Base-by-base conservation (phyloP, 2,329 filamentous ascomycete genomes). In the Fusarium dimerum region DNA sequence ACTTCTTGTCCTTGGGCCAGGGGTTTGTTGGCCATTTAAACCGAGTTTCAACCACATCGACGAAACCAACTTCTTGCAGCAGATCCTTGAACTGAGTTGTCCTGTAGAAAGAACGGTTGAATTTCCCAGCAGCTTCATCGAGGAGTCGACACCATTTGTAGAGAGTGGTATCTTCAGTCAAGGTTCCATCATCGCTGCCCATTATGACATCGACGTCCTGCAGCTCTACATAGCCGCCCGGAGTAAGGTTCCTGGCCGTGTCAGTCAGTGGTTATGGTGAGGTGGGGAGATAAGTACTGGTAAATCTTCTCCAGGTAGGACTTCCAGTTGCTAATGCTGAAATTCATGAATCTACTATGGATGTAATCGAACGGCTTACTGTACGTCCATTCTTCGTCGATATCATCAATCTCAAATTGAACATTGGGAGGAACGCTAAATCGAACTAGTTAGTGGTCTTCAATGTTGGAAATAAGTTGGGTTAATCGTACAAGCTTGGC, bases 301-400 rank as follows among this genome's bases (percentile, higher is more conserved):
- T 45, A 54, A 1, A 51, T 54, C 13, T 52, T 50, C 1, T 18
- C 32, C 1, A 57, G 43, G 15, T 57, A 57, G 2, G 32, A 30
- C 0, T 51, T 47, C 54, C 54, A 57, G 6, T 50, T 38, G 4
- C 42, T 30, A 10, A 57, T 38, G 5, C 55, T 55, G 3, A 49
- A 11, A 15, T 51, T 57, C 48, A 52, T 57, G 48, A 57, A 51
- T 40, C 55, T 40, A 15, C 55, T 55, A 18, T 55, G 51, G 15
- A 57, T 52, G 11, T 55, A 57, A 40, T 57, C 55, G 36, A 52
- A 57, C 2, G 52, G 55, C 20, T 43, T 29, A 1, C 45, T 36
- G 17, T 55, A 55, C 7, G 39, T 47, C 55, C 52, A 57, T 32
- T 51, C 46, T 17, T 57, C 51, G 3, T 57, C 55, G 7, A 55